Evolutionary conservation across 148 eudicot species (phyloP), one percentile per base, ranked within the genome.

Genomic region (Nyssa sinensis): DNA sequence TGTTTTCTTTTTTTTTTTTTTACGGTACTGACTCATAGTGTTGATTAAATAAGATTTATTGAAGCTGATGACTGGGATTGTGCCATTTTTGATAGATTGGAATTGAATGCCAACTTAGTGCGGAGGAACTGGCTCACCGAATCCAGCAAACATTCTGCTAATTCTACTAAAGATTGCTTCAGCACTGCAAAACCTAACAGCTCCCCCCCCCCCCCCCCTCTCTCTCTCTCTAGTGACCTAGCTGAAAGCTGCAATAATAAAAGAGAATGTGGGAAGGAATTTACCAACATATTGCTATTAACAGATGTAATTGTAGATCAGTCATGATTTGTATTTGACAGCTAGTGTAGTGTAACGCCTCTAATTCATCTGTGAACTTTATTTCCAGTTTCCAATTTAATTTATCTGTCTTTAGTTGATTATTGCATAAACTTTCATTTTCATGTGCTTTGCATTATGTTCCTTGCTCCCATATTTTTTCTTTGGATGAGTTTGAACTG

Each of bases 21-120:
- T 44, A 13, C 16, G 51, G 51, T 19, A 44, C 19, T 44, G 51
- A 44, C 21, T 55, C 7, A 55, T 19, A 1, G 59, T 55, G 19
- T 55, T 55, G 24, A 55, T 21, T 55, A 55, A 55, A 1, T 55
- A 17, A 55, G 5, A 62, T 31, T 37, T 27, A 57, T 34, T 66
- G 41, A 37, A 59, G 29, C 55, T 33, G 11, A 67, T 66, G 72
- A 75, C 67, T 66, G 78, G 27, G 7, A 34, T 4, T 61, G 47
- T 69, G 32, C 1, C 23, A 55, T 5, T 75, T 28, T 74, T 80
- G 33, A 62, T 81, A 93, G 98, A 86, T 93, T 80, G 98, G 98
- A 83, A 90, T 94, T 76, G 93, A 94, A 82, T 94, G 98, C 85
- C 88, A 84, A 69, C 87, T 94, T 23, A 93, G 98, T 68, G 98